Evolutionary conservation across 495 filamentous ascomycete genomes (phyloP).

Genomic region (Xylaria castorea): DNA sequence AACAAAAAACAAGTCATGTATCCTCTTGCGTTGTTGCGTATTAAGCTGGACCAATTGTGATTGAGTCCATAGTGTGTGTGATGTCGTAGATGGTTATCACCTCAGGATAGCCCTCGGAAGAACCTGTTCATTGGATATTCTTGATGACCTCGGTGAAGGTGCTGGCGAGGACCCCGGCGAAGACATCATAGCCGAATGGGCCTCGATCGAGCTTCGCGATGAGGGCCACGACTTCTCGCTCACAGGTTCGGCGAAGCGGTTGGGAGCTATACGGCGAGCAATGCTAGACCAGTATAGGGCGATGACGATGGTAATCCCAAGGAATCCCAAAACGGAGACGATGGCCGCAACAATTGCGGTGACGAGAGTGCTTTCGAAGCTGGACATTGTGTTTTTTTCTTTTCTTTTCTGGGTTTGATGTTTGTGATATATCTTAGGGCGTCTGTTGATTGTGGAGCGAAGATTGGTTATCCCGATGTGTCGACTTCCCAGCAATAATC

Average conservation of each 20-base stretch:
- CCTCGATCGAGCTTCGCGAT: slow-evolving; percentile 29
- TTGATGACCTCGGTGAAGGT: slow-evolving; percentile 35
- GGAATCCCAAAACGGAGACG: slow-evolving; percentile 28
- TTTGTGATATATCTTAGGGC: neutral
- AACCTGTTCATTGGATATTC: slow-evolving; percentile 28
- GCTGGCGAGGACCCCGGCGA: slow-evolving; percentile 17
- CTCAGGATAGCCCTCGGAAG: slow-evolving; percentile 24
- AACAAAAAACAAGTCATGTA: neutral
- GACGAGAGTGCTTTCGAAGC: slow-evolving; percentile 36
- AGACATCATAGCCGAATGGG: slow-evolving; percentile 12
- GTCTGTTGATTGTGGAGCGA: neutral
- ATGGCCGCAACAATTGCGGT: slow-evolving; percentile 35
- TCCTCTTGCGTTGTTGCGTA: neutral
- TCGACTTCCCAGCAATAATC: neutral
- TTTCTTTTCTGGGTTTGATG: slow-evolving; percentile 1
- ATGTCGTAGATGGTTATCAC: neutral
- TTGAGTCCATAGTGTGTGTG: neutral
- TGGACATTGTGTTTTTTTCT: slow-evolving; percentile 29
- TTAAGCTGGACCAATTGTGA: neutral
- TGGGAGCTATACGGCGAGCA: slow-evolving; percentile 30
- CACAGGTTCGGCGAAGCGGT: slow-evolving; percentile 29
- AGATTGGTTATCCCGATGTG: neutral
- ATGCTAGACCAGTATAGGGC: slow-evolving; percentile 41
- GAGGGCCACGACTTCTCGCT: slow-evolving; percentile 39
- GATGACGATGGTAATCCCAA: slow-evolving; percentile 31